Conservation (phyloP, 306 rosid genomes). For the Cucurbita pepo region DNA sequence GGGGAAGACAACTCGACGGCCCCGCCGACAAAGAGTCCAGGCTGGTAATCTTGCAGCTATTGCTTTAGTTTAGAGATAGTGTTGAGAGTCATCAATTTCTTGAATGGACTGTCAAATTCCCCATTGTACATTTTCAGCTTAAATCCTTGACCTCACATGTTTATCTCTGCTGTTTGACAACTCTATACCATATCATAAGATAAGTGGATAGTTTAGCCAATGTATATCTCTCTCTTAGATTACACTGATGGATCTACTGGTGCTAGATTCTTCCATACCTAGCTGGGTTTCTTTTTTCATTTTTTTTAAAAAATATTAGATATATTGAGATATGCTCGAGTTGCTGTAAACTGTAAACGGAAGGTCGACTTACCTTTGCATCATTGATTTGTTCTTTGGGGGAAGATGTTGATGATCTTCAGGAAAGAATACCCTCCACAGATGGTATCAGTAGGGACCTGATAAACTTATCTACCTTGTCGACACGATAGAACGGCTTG, state of each 20-base stretch:
- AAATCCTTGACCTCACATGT: background rate
- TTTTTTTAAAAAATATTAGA: background rate
- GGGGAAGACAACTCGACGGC: conserved; percentile 90
- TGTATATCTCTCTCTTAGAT: background rate
- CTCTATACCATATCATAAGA: background rate
- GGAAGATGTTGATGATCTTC: background rate
- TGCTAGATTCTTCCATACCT: background rate
- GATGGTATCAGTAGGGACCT: background rate
- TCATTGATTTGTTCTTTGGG: background rate
- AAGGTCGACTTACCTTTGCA: background rate
- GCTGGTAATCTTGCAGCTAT: conserved; percentile 37
- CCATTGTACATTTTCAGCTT: conserved; percentile 8
- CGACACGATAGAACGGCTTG: background rate
- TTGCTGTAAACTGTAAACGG: background rate
- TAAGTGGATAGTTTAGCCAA: background rate
- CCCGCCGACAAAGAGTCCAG: conserved; percentile 80
- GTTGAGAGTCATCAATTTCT: background rate
- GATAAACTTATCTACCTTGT: background rate
- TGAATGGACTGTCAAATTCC: background rate
- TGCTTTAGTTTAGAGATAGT: conserved; percentile 1
- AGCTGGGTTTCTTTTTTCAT: background rate
- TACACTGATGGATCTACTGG: background rate
- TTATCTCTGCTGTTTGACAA: background rate
- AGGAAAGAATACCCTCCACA: background rate
- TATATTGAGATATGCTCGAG: background rate